phyloP scores from a whole-genome alignment of 2,329 filamentous ascomycete species.

The Simplicillium aogashimaense region DNA sequence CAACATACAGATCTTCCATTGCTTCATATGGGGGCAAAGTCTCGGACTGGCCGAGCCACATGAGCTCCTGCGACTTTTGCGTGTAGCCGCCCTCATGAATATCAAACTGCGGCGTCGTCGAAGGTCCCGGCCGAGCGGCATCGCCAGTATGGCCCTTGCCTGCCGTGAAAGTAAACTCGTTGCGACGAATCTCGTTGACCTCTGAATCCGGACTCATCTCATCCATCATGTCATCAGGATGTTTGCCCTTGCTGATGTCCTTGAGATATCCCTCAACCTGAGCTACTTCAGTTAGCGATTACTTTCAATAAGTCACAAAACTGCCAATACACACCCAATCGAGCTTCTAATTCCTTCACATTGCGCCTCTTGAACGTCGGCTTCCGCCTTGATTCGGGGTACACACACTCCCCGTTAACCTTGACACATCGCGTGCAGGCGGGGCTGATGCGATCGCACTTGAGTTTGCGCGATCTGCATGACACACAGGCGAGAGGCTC shows the following conservation, averaged over 20 bases:
- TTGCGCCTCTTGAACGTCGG: constrained; percentile 81
- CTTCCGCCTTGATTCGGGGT: constrained; percentile 83
- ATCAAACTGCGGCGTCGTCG: constrained; percentile 4
- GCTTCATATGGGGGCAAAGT: constrained; percentile 68
- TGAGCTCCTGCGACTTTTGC: constrained; percentile 34
- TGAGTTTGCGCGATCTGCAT: constrained; percentile 75
- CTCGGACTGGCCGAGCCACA: constrained; percentile 74
- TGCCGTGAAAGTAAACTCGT: background rate
- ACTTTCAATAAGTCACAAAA: no score
- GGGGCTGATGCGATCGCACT: constrained; percentile 74
- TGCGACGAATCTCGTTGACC: constrained; percentile 1
- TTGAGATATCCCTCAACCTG: constrained; percentile 77
- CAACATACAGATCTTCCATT: constrained; percentile 68
- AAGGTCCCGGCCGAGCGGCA: no score
- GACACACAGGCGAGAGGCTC: constrained; percentile 67
- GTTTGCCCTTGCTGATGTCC: constrained; percentile 39
- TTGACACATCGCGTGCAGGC: constrained; percentile 72
- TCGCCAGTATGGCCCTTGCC: no score
- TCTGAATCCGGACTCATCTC: constrained; percentile 12
- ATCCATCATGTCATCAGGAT: constrained; percentile 13
- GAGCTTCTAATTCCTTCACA: constrained; percentile 80
- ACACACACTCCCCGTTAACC: constrained; percentile 68
- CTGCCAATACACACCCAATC: constrained; percentile 54
- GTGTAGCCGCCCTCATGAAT: constrained; percentile 7
- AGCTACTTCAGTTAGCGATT: constrained; percentile 31